Percentiles rank a stretch among this genome's conserved stretches.
Evolutionary conservation across 306 rosid genomes (phyloP).

Genomic region (Glycine soja): DNA sequence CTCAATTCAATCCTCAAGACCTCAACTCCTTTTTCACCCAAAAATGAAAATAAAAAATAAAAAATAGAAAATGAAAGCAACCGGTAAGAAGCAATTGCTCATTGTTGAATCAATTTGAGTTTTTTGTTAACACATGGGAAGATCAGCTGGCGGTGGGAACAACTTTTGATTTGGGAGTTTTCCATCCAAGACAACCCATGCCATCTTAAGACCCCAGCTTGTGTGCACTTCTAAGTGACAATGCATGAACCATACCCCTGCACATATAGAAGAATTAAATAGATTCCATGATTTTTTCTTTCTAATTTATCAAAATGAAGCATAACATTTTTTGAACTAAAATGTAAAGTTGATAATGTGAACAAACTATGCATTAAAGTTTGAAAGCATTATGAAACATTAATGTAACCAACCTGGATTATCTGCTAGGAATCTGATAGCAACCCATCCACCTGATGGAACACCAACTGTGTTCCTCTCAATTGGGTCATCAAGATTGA

Average conservation of each 20-base stretch:
- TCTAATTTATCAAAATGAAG: not conserved
- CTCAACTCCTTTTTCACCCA: not conserved
- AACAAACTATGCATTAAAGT: not conserved
- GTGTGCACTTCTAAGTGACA: conserved; percentile 74
- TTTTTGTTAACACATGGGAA: conserved; percentile 57
- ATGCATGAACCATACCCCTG: conserved; percentile 78
- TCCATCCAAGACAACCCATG: conserved; percentile 74
- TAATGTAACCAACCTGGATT: conserved; percentile 63
- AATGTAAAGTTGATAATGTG: not conserved
- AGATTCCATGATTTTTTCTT: no score
- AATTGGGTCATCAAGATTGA: conserved; percentile 13
- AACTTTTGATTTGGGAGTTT: conserved; percentile 66
- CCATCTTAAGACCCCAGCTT: conserved; percentile 81
- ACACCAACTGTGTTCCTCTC: conserved; percentile 66
- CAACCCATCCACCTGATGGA: conserved; percentile 69
- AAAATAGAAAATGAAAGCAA: not conserved
- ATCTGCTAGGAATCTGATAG: conserved; percentile 44
- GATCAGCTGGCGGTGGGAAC: conserved; percentile 73
- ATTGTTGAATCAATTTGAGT: not conserved
- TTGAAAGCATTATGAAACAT: not conserved
- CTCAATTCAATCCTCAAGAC: not conserved
- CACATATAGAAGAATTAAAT: not conserved
- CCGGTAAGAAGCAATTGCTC: not conserved
- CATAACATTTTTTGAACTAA: not conserved
- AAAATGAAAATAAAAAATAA: not conserved